Percentiles rank a stretch among this genome's conserved stretches.
phyloP scores from a whole-genome alignment of 75 land plant genomes.

The Picea glauca region DNA sequence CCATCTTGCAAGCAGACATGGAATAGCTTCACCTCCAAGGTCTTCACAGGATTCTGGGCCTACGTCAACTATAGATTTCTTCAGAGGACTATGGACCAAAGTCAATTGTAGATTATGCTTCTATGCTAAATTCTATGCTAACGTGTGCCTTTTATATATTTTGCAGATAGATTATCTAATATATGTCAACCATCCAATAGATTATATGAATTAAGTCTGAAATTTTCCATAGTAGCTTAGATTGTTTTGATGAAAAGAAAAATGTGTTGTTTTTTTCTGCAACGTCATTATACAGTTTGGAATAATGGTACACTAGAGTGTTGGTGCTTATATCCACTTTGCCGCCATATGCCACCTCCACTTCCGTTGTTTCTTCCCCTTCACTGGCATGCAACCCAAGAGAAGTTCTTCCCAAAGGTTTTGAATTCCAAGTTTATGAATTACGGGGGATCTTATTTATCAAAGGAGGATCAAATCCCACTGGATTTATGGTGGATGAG shows the following conservation, averaged over 20 bases:
- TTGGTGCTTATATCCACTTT: constrained; percentile 41
- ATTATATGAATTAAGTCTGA: neutral
- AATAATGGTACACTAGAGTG: constrained; percentile 39
- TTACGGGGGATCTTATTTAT: too few species aligned
- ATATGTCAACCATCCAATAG: too few species aligned
- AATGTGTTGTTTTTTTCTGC: neutral
- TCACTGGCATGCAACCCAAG: too few species aligned
- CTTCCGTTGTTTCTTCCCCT: too few species aligned
- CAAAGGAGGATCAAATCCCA: too few species aligned
- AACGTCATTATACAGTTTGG: constrained; percentile 25
- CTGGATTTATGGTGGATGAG: too few species aligned
- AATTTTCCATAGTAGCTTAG: neutral
- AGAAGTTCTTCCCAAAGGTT: too few species aligned
- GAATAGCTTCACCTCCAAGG: constrained; percentile 24
- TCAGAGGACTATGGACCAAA: too few species aligned
- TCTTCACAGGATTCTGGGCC: constrained; percentile 24
- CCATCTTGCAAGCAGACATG: constrained; percentile 22
- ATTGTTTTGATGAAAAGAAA: neutral
- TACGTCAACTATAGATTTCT: constrained; percentile 16
- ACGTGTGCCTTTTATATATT: too few species aligned
- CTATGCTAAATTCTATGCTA: constrained; percentile 16
- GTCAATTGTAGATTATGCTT: constrained; percentile 33
- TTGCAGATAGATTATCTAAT: too few species aligned
- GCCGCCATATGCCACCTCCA: constrained; percentile 23
- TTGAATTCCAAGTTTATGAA: too few species aligned